phyloP scores from a whole-genome alignment of 2,329 filamentous ascomycete species.

The Cryphonectria carpinicola region DNA sequence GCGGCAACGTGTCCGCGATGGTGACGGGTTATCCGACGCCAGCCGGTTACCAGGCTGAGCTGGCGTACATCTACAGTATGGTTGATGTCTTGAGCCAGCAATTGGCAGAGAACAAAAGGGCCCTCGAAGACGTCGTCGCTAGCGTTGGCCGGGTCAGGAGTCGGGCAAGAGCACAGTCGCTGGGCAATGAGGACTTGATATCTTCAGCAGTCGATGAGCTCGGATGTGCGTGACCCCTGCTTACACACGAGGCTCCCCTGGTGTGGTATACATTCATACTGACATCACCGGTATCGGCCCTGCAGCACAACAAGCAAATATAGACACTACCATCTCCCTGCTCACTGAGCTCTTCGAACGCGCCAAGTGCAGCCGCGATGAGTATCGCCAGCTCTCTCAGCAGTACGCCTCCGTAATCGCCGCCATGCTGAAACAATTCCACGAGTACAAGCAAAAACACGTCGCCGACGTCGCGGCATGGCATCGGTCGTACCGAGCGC shows the following conservation, averaged over 20 bases:
- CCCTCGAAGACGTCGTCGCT: constrained; percentile 67
- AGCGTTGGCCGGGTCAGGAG: constrained; percentile 65
- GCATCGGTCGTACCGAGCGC: constrained; percentile 68
- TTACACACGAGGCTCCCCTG: constrained; percentile 10
- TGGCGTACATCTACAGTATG: constrained; percentile 70
- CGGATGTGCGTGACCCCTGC: constrained; percentile 47
- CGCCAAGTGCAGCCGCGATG: constrained; percentile 62
- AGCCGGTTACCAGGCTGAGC: constrained; percentile 69
- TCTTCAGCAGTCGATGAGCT: constrained; percentile 59
- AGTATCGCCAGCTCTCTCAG: constrained; percentile 61
- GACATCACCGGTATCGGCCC: neutral
- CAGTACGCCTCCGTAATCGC: constrained; percentile 62
- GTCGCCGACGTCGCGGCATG: constrained; percentile 64
- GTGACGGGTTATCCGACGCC: constrained; percentile 58
- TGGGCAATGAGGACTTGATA: constrained; percentile 64
- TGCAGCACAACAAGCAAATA: constrained; percentile 60
- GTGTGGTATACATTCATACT: constrained; percentile 3
- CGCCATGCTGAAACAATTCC: constrained; percentile 65
- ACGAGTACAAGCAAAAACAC: constrained; percentile 68
- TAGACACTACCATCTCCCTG: constrained; percentile 64
- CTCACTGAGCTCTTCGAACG: constrained; percentile 66
- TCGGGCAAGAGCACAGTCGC: constrained; percentile 54
- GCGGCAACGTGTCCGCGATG: constrained; percentile 50
- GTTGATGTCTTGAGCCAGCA: constrained; percentile 69
- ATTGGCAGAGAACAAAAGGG: constrained; percentile 63